phyloP scores from a whole-genome alignment of 2,329 filamentous ascomycete genomes.

The Aurifilum marmelostoma region DNA sequence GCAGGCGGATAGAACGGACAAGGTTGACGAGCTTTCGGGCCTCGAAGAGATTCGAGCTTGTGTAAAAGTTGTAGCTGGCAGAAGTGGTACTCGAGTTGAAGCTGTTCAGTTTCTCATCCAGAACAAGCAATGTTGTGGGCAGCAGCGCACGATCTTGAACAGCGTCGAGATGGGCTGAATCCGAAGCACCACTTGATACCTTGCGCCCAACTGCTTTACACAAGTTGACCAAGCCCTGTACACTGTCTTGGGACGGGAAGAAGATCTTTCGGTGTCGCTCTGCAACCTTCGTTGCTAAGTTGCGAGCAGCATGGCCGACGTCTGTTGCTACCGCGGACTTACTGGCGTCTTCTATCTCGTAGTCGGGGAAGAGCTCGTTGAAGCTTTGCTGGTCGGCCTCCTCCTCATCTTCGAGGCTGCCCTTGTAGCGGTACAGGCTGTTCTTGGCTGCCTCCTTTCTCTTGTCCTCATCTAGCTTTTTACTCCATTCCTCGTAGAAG shows the following conservation, averaged over 20 bases:
- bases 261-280: slow-evolving; percentile 62
- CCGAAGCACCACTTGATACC: slow-evolving; percentile 36
- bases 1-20: slow-evolving; percentile 67
- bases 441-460: slow-evolving; percentile 72
- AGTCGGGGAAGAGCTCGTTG: slow-evolving; percentile 79
- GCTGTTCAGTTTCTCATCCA: slow-evolving; percentile 63
- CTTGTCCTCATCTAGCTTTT: slow-evolving; percentile 75
- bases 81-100: slow-evolving; percentile 45
- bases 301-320: slow-evolving; percentile 49
- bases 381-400: slow-evolving; percentile 76
- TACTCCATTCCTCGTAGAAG: slow-evolving; percentile 81
- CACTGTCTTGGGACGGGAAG: slow-evolving; percentile 45
- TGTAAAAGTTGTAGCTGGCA: slow-evolving; percentile 83
- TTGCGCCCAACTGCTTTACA: slow-evolving; percentile 48
- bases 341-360: slow-evolving; percentile 57
- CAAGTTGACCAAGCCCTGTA: slow-evolving; percentile 48
- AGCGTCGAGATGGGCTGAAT: slow-evolving; percentile 35
- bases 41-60: slow-evolving; percentile 75
- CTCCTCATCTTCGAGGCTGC: slow-evolving; percentile 75
- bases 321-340: slow-evolving; percentile 35
- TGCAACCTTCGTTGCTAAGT: slow-evolving; percentile 64
- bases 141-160: slow-evolving; percentile 60
- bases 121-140: slow-evolving; percentile 65
- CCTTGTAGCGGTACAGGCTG: slow-evolving; percentile 83
- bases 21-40: slow-evolving; percentile 73